Percentiles rank a stretch among this genome's conserved stretches.
These are phyloP conservation scores for Tephrocybe sp. DNA, from an alignment of 768 basidiomycete genomes.

Conservation along the genomic window DNA sequence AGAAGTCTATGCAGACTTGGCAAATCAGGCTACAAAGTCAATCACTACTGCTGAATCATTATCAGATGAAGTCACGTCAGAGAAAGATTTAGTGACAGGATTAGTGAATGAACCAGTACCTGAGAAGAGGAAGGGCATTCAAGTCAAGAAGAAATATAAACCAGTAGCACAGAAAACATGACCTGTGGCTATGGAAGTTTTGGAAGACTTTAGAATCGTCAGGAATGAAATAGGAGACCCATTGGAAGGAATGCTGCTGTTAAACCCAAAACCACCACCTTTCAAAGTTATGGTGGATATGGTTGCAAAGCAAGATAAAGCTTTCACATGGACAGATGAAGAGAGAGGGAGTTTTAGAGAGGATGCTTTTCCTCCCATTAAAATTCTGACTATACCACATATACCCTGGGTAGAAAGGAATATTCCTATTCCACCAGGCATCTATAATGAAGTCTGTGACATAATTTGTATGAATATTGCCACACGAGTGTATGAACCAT, in stretches of 20 bases:
- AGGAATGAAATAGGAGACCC: background rate
- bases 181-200: background rate
- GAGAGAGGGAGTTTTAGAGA: background rate
- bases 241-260: background rate
- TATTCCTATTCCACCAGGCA: background rate
- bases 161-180: background rate
- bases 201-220: background rate
- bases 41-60: too few relatives aligned
- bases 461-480: background rate
- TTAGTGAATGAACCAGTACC: too few relatives aligned
- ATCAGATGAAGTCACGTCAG: too few relatives aligned
- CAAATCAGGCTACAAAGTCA: too few relatives aligned
- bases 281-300: background rate
- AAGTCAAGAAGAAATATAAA: slow-evolving; percentile 10
- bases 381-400: background rate
- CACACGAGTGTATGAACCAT: background rate
- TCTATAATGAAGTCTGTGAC: background rate
- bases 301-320: background rate
- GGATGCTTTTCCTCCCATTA: background rate
- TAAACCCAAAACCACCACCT: background rate
- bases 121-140: background rate
- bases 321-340: background rate
- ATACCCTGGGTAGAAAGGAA: slow-evolving; percentile 2
- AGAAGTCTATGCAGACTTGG: too few relatives aligned
- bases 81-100: too few relatives aligned